A percentile compares a stretch with the other conserved stretches of the same genome.
Evolutionary conservation across 169 alveolate genomes (phyloP).

Genomic region (Plasmodium gonderi): DNA sequence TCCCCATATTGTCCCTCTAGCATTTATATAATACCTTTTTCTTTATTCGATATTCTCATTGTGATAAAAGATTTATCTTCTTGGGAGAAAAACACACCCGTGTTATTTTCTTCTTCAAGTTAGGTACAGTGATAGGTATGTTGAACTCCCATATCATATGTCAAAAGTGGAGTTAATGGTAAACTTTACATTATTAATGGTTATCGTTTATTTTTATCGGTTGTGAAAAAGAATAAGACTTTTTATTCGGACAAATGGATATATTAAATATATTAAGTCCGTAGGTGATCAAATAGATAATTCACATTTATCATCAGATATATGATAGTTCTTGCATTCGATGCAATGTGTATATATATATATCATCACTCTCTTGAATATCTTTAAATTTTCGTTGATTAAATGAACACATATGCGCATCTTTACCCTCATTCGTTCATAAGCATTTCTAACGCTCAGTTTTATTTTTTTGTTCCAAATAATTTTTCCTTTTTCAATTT

Average conservation of each 20-base stretch:
- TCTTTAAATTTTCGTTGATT: slow-evolving; percentile 9
- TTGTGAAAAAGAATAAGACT: slow-evolving; percentile 4
- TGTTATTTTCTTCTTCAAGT: background rate
- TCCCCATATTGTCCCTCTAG: background rate
- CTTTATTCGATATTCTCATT: no score
- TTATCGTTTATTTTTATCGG: background rate
- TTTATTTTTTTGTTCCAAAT: background rate
- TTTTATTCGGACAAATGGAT: slow-evolving; percentile 21
- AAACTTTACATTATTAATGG: background rate
- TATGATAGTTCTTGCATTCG: background rate
- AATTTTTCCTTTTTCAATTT: background rate
- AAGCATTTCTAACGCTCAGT: background rate
- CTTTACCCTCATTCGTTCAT: background rate
- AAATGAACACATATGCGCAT: slow-evolving; percentile 13
- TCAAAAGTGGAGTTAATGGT: background rate
- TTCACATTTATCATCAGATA: slow-evolving; percentile 35
- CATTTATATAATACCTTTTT: background rate
- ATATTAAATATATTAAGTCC: slow-evolving; percentile 21
- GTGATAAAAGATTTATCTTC: background rate
- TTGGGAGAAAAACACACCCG: background rate
- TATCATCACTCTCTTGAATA: slow-evolving; percentile 5
- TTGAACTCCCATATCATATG: background rate
- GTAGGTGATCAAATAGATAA: slow-evolving; percentile 2
- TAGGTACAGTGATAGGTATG: background rate
- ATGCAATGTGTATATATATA: slow-evolving; percentile 27